Evolutionary conservation across 2,329 filamentous ascomycete species (phyloP).

Genomic region (Thielaviopsis punctulata): DNA sequence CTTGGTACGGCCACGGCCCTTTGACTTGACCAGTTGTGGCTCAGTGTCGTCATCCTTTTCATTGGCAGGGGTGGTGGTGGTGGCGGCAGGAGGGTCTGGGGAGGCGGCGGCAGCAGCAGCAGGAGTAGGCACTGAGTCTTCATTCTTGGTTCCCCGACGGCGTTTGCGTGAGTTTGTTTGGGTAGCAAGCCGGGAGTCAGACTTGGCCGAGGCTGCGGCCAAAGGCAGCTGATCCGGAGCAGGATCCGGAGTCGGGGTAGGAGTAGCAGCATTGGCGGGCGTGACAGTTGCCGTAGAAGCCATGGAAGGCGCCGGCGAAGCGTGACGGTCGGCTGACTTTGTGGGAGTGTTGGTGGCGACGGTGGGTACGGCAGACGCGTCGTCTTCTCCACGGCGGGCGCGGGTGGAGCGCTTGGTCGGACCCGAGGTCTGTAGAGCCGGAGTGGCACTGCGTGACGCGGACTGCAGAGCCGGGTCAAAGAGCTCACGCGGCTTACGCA

Average conservation of each 20-base stretch:
- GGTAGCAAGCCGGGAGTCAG: neutral
- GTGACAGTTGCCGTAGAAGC: neutral
- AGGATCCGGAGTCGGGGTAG: neutral
- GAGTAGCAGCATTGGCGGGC: neutral
- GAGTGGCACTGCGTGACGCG: slow-evolving; percentile 34
- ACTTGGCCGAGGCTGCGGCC: neutral
- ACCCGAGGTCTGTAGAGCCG: slow-evolving; percentile 19
- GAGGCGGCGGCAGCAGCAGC: neutral
- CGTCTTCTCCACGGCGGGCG: slow-evolving; percentile 20
- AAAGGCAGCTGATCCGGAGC: no score
- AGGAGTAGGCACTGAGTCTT: neutral
- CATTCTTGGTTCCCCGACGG: slow-evolving; percentile 7
- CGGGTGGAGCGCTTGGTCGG: slow-evolving; percentile 2
- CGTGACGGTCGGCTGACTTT: slow-evolving; percentile 21
- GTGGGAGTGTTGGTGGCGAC: slow-evolving; percentile 15
- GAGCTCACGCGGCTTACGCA: slow-evolving; percentile 32
- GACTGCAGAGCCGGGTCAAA: slow-evolving; percentile 28
- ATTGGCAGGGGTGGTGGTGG: slow-evolving; percentile 25
- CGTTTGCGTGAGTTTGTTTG: slow-evolving; percentile 8
- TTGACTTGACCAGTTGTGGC: slow-evolving; percentile 14
- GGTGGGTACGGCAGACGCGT: slow-evolving; percentile 18
- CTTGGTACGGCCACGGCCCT: neutral
- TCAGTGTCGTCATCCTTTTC: slow-evolving; percentile 25
- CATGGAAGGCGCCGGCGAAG: slow-evolving; percentile 1
- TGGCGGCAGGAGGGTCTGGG: neutral